These are phyloP conservation scores for Wickerhamia fluorescens DNA, from an alignment of 805 yeast species.

Conservation along the genomic window DNA sequence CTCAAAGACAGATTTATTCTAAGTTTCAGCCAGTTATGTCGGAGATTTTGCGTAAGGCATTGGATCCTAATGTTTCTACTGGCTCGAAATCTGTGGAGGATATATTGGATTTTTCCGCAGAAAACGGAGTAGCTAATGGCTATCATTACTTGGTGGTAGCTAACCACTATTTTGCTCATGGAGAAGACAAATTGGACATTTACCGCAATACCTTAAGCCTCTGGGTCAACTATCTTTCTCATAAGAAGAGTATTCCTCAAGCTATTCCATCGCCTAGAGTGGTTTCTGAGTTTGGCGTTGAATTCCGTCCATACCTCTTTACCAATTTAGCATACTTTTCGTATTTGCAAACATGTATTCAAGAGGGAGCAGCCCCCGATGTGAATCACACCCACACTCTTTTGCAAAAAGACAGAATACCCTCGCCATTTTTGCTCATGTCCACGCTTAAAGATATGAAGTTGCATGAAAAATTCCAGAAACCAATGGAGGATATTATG, in stretches of 20 bases:
- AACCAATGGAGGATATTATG: constrained; percentile 3
- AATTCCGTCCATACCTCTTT: constrained; percentile 10
- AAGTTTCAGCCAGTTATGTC: constrained; percentile 23
- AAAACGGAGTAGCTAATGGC: constrained; percentile 25
- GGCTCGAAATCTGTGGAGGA: constrained; percentile 10
- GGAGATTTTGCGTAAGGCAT: constrained; percentile 14
- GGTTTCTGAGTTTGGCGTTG: constrained; percentile 5
- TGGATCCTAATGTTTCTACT: constrained; percentile 6
- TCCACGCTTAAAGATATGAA: constrained; percentile 12
- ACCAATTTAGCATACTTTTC: constrained; percentile 27
- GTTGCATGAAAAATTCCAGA: constrained; percentile 4
- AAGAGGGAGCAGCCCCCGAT: constrained; percentile 15
- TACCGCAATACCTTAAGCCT: constrained; percentile 20
- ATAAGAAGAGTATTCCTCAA: constrained; percentile 7
- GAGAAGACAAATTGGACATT: constrained; percentile 6
- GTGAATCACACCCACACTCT: constrained; percentile 19
- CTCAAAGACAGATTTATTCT: constrained; percentile 16
- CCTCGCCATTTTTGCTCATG: constrained; percentile 12
- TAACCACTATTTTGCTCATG: constrained; percentile 10
- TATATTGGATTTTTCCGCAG: constrained; percentile 21
- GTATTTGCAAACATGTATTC: constrained; percentile 23
- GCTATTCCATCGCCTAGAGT: constrained; percentile 4
- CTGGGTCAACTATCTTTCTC: constrained; percentile 31
- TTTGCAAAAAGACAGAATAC: constrained; percentile 19
- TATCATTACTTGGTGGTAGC: constrained; percentile 23